Percentiles rank a stretch among this genome's conserved stretches.
Evolutionary conservation across 371 early-diverging fungal genomes (phyloP).

Genomic region (Thermomucor indicae-seudaticae): DNA sequence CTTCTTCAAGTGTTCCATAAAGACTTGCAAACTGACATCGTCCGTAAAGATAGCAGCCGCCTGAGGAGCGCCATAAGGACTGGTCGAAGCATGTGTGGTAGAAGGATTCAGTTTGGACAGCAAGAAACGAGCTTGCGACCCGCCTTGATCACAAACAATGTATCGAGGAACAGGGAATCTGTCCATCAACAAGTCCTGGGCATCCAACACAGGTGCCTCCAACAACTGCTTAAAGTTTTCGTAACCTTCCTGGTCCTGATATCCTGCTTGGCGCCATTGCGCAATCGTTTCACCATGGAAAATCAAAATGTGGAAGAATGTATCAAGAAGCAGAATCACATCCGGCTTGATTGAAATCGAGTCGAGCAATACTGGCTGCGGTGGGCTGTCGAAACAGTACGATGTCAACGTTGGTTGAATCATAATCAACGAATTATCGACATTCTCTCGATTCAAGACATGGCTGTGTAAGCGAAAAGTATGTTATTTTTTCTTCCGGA

Average conservation of each 20-base stretch:
- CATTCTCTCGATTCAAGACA: slow-evolving; percentile 91
- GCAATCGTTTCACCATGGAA: slow-evolving; percentile 50
- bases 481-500: too few species aligned
- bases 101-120: slow-evolving; percentile 98
- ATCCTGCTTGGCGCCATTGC: slow-evolving; percentile 67
- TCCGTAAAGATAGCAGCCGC: slow-evolving; percentile 95
- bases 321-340: slow-evolving; percentile 95
- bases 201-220: slow-evolving; percentile 87
- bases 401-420: slow-evolving; percentile 98
- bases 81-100: slow-evolving; percentile 84
- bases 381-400: slow-evolving; percentile 87
- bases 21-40: slow-evolving; percentile 96
- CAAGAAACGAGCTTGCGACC: slow-evolving; percentile 99
- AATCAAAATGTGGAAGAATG: slow-evolving; percentile 64
- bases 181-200: slow-evolving; percentile 88
- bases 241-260: slow-evolving; percentile 47
- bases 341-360: slow-evolving; percentile 97
- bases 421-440: slow-evolving; percentile 96
- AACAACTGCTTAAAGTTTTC: slow-evolving; percentile 90
- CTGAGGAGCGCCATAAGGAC: slow-evolving; percentile 60
- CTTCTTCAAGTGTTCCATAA: slow-evolving; percentile 96
- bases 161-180: slow-evolving; percentile 99
- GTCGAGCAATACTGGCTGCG: slow-evolving; percentile 96
- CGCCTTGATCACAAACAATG: slow-evolving; percentile 95
- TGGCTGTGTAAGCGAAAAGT: slow-evolving; percentile 60